Conservation (phyloP, 2,329 filamentous ascomycete genomes). For the Penicillium nordicum region DNA sequence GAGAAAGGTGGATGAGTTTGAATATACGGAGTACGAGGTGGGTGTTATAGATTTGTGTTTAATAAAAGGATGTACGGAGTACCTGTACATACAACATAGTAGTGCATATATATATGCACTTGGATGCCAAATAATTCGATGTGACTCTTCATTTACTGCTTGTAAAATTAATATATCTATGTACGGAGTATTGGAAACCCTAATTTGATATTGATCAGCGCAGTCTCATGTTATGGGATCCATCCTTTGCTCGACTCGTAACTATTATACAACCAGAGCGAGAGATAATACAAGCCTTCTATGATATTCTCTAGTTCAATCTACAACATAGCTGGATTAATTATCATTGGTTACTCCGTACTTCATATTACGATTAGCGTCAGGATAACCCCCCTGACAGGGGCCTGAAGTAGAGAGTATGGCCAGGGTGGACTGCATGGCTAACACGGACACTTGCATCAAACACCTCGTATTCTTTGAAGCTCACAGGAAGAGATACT, state of each 20-base stretch:
- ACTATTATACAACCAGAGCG: not conserved
- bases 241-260: no score
- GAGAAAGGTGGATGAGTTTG: not conserved
- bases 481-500: not conserved
- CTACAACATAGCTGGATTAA: not conserved
- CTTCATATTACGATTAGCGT: not conserved
- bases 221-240: not conserved
- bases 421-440: not conserved
- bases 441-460: not conserved
- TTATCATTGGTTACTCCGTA: not conserved
- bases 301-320: not conserved
- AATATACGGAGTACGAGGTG: not conserved
- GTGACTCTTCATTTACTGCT: not conserved
- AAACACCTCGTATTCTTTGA: not conserved
- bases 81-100: not conserved
- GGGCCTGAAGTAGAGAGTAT: not conserved
- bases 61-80: not conserved
- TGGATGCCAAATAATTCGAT: not conserved
- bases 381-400: not conserved
- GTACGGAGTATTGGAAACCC: not conserved
- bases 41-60: not conserved
- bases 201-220: not conserved
- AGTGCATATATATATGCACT: not conserved
- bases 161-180: not conserved
- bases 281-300: not conserved